Base-by-base conservation (phyloP, 345 rosid genomes). In the Noccaea bulbosa region DNA sequence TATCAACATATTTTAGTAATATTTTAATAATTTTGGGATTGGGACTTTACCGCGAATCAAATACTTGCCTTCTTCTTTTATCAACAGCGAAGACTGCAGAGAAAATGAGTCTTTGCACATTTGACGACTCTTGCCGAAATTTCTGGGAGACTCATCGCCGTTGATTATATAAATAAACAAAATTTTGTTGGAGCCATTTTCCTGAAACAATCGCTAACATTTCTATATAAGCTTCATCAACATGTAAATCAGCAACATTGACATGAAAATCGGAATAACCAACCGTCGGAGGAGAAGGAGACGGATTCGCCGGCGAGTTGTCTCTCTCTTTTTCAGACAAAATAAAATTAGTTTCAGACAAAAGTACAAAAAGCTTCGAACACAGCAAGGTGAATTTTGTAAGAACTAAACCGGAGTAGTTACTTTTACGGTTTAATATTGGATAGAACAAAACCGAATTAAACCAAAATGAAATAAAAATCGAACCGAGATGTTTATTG, bases 401-500 rank as follows among this genome's bases (percentile, higher is more conserved):
- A 32, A 11, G 17, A 57, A n/a, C 59, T 8, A 27, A 70, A 56
- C 40, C 54, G 32, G 52, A 59, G 60, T 70, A 20, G 5, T 34
- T 43, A 14, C 33, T 14, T 15, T 10, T n/a, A 2, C 3, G 7
- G 10, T 47, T 2, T 6, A 24, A 12, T 32, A 40, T 30, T 15
- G 41, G 81, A 69, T 77, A 4, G 30, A 27, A 27, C 14, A 56
- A 72, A 59, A 39, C 35, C 64, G 64, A 40, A 2, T 15, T n/a
- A 44, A 73, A 65, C 77, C 65, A 40, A 47, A 11, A 5, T 8
- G 27, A 67, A 41, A 5, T 16, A 11, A 43, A 14, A 65, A 38
- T n/a, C 70, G 24, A 72, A 64, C 70, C 76, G 72, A 59, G 72
- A 50, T 40, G 58, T 6, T 12, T 20, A 46, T 10, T 58, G 70